Evolutionary conservation across 768 basidiomycete species (phyloP).

Genomic region (Sutorius australiensis): DNA sequence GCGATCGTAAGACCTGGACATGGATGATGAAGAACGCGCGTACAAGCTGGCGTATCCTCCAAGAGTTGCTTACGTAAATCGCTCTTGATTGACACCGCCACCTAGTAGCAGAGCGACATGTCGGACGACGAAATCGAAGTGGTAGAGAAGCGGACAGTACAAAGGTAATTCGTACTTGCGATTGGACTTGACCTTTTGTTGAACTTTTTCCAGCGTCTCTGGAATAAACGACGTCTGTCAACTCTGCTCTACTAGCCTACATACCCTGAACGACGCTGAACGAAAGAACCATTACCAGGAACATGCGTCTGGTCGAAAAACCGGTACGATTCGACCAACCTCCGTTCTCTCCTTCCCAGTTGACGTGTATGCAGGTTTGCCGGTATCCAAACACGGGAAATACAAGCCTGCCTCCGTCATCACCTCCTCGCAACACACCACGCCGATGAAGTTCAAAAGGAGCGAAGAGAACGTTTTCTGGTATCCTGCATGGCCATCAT

Average conservation of each 20-base stretch:
- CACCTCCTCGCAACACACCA: neutral
- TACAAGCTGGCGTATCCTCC: conserved; percentile 31
- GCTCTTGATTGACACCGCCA: conserved; percentile 8
- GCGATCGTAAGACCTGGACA: conserved; percentile 98
- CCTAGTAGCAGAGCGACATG: conserved; percentile 8
- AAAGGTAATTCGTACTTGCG: conserved; percentile 8
- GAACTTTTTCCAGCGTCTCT: conserved; percentile 7
- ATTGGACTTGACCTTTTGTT: neutral
- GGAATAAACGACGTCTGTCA: conserved; percentile 40
- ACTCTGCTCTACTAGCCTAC: conserved; percentile 46
- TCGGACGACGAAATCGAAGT: conserved; percentile 28
- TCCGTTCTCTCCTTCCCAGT: neutral
- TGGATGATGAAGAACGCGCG: conserved; percentile 48
- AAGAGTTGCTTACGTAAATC: conserved; percentile 23
- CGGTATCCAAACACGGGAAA: conserved; percentile 13
- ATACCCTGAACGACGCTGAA: conserved; percentile 32
- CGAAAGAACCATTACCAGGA: conserved; percentile 54
- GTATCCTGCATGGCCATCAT: conserved; percentile 43
- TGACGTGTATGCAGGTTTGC: conserved; percentile 11
- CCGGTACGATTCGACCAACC: conserved; percentile 1
- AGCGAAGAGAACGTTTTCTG: conserved; percentile 49
- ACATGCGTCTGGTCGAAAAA: conserved; percentile 36
- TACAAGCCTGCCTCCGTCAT: conserved; percentile 3
- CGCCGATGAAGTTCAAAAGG: conserved; percentile 5
- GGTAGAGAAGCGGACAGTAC: conserved; percentile 5